These are phyloP conservation scores for Centella asiatica DNA, from an alignment of 129 eudicot species.

Conservation along the genomic window DNA sequence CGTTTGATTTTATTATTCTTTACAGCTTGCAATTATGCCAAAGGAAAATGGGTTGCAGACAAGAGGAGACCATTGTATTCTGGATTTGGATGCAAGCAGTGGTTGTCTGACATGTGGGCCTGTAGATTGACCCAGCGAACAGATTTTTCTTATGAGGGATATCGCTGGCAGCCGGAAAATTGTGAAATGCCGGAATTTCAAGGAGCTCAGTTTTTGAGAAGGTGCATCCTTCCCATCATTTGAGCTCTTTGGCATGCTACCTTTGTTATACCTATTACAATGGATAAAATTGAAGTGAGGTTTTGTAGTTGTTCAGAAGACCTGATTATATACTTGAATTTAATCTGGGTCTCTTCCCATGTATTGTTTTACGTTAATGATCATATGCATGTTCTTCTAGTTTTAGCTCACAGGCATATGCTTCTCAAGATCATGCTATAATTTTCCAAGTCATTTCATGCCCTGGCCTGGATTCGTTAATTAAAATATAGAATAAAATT, in stretches of 20 bases:
- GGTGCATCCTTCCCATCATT: conserved; percentile 16
- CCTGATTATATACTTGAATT: not conserved
- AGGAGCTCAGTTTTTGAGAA: conserved; percentile 28
- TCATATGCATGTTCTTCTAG: not conserved
- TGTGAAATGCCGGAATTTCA: conserved; percentile 48
- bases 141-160: conserved; percentile 48
- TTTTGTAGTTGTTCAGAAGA: not conserved
- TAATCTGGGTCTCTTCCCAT: not conserved
- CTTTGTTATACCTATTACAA: not conserved
- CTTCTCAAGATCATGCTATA: too few relatives aligned
- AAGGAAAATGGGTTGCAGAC: conserved; percentile 49
- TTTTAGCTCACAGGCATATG: too few relatives aligned
- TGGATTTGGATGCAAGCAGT: conserved; percentile 43
- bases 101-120: conserved; percentile 64
- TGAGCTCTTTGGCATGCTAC: not conserved
- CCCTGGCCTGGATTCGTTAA: not conserved
- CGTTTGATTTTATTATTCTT: not conserved
- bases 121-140: conserved; percentile 47
- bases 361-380: not conserved
- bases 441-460: too few relatives aligned
- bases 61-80: conserved; percentile 40
- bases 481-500: too few relatives aligned
- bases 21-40: conserved; percentile 46
- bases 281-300: not conserved
- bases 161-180: conserved; percentile 45